Percentiles rank a stretch among this genome's conserved stretches.
Conservation (phyloP, 441 rosid species). For the Erysimum cheiri region DNA sequence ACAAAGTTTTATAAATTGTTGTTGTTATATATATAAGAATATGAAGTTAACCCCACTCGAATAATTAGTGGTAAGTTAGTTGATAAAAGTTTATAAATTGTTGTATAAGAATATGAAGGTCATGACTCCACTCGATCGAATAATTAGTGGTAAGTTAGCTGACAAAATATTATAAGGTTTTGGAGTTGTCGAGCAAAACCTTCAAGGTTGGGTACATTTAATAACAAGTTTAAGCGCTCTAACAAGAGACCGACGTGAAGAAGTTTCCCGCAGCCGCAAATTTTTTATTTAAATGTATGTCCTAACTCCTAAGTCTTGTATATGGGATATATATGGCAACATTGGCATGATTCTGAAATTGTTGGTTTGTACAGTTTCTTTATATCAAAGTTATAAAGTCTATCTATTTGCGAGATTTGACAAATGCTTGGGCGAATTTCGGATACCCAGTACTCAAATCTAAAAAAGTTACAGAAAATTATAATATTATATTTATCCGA, state of each 20-base stretch:
- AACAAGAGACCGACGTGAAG: conserved; percentile 8
- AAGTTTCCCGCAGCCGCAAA: conserved; percentile 14
- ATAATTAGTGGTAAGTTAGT: conserved; percentile 33
- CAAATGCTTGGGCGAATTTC: background rate
- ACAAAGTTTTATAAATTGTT: background rate
- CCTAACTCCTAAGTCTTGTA: background rate
- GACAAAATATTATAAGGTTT: conserved; percentile 35
- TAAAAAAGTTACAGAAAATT: background rate
- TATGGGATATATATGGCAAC: background rate
- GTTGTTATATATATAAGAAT: background rate
- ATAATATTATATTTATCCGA: background rate
- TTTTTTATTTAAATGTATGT: background rate
- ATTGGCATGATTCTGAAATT: no score
- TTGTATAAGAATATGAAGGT: conserved; percentile 1
- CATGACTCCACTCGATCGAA: background rate
- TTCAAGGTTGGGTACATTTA: no score
- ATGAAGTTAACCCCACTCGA: background rate
- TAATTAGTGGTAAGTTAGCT: conserved; percentile 42
- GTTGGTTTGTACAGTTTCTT: background rate
- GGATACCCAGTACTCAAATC: background rate
- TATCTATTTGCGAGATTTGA: background rate
- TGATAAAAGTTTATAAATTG: background rate
- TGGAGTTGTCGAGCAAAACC: conserved; percentile 35
- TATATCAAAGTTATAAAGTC: background rate
- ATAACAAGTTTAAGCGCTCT: conserved; percentile 5